These are phyloP conservation scores for Gigaspora rosea DNA, from an alignment of 192 early-diverging fungal genomes.

Conservation along the genomic window DNA sequence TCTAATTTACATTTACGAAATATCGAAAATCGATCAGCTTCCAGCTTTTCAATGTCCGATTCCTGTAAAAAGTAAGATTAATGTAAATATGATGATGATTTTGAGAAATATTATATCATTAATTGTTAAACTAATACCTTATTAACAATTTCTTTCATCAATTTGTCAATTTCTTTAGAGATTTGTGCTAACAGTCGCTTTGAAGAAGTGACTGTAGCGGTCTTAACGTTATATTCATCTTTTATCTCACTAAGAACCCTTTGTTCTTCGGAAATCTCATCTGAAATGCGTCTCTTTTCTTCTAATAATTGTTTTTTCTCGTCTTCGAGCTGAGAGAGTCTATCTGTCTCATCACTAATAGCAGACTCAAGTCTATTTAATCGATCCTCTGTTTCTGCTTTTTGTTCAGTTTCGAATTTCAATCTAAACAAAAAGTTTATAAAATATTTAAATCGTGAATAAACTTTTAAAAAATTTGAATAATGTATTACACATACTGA, in stretches of 20 bases:
- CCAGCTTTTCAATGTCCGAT: conserved; percentile 76
- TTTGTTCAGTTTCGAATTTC: conserved; percentile 75
- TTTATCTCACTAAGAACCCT: conserved; percentile 50
- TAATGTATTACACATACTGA: conserved; percentile 41
- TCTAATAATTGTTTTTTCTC: conserved; percentile 38
- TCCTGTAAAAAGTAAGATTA: conserved; percentile 41
- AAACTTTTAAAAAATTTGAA: not conserved
- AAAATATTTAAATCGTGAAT: not conserved
- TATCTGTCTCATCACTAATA: conserved; percentile 42
- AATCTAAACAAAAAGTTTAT: conserved; percentile 37
- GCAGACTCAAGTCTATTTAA: conserved; percentile 56
- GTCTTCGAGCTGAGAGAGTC: conserved; percentile 44
- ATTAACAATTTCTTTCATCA: conserved; percentile 61
- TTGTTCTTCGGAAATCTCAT: conserved; percentile 55
- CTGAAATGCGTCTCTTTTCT: conserved; percentile 50
- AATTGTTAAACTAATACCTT: conserved; percentile 33
- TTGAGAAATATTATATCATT: not conserved
- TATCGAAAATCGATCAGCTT: conserved; percentile 76
- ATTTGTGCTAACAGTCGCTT: conserved; percentile 59
- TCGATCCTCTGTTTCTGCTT: conserved; percentile 61
- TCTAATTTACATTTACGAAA: conserved; percentile 91
- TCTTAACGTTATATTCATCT: conserved; percentile 56
- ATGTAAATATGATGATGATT: not conserved
- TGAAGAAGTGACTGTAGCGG: conserved; percentile 51
- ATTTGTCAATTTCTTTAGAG: conserved; percentile 70